Conservation (phyloP, 2,329 filamentous ascomycete species). For the Sarocladium kiliense region DNA sequence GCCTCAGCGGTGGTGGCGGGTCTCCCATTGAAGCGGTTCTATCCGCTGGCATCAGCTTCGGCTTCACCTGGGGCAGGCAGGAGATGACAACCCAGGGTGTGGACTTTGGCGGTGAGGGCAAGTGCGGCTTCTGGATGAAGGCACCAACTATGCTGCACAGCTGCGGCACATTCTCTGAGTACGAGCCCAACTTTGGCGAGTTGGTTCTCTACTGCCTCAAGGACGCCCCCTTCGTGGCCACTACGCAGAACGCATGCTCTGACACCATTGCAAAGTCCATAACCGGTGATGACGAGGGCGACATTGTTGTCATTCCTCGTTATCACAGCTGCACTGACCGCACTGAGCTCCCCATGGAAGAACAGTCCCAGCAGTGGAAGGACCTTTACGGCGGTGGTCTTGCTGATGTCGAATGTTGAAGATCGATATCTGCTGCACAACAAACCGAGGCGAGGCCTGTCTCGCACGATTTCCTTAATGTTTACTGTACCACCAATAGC, state of each 20-base stretch:
- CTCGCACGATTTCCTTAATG: no score
- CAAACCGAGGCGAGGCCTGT: no score
- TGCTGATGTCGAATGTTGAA: not conserved
- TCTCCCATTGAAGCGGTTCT: not conserved
- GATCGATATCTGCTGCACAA: not conserved
- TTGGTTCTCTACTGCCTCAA: not conserved
- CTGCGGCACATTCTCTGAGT: constrained; percentile 1
- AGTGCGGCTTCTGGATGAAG: constrained; percentile 8
- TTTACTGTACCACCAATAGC: no score
- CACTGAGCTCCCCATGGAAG: not conserved
- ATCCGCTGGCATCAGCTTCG: constrained; percentile 1
- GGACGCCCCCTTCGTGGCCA: not conserved
- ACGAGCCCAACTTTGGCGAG: not conserved
- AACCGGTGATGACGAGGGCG: not conserved
- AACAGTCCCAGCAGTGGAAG: not conserved
- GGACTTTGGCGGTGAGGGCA: not conserved
- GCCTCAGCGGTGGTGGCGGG: not conserved
- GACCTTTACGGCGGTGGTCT: not conserved
- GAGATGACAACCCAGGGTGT: constrained; percentile 5
- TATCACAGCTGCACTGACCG: constrained; percentile 2
- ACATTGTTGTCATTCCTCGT: constrained; percentile 1
- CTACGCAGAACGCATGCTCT: not conserved
- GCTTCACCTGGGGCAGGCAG: constrained; percentile 5
- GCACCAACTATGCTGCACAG: not conserved
- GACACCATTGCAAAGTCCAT: constrained; percentile 1